These are phyloP conservation scores for Psophocarpus tetragonolobus DNA, from an alignment of 306 rosid genomes.

Conservation along the genomic window DNA sequence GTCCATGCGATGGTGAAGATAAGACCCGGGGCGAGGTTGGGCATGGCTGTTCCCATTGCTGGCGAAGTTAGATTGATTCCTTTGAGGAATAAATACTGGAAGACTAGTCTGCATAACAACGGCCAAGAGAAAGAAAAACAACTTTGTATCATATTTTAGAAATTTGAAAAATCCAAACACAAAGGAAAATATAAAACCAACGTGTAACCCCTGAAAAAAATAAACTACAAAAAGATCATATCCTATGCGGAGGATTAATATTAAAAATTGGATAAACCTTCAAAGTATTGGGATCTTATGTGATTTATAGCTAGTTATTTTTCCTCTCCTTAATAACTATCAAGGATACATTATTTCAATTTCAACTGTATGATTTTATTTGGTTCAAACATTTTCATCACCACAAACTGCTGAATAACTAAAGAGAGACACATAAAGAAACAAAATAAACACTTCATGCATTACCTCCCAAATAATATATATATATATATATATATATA, in stretches of 20 bases:
- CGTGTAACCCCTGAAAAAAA: not conserved
- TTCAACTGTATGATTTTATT: not conserved
- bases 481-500: too few relatives aligned
- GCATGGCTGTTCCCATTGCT: constrained; percentile 94
- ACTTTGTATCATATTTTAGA: not conserved
- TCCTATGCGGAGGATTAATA: not conserved
- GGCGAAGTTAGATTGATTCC: constrained; percentile 83
- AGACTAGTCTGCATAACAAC: constrained; percentile 55
- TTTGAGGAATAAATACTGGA: constrained; percentile 62
- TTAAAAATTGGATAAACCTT: not conserved
- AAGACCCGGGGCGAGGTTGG: constrained; percentile 87
- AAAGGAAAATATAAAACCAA: not conserved
- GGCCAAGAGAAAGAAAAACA: not conserved
- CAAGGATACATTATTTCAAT: not conserved
- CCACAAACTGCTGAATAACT: not conserved
- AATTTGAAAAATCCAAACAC: not conserved
- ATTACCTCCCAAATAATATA: too few relatives aligned
- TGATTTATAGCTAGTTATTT: not conserved
- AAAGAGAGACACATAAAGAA: not conserved
- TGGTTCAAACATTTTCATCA: not conserved
- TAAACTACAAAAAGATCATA: not conserved
- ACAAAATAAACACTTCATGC: not conserved
- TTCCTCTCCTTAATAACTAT: not conserved
- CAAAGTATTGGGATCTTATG: not conserved
- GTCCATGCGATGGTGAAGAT: constrained; percentile 82